Base-by-base conservation (phyloP, 345 rosid genomes). In the Citrus sp. region DNA sequence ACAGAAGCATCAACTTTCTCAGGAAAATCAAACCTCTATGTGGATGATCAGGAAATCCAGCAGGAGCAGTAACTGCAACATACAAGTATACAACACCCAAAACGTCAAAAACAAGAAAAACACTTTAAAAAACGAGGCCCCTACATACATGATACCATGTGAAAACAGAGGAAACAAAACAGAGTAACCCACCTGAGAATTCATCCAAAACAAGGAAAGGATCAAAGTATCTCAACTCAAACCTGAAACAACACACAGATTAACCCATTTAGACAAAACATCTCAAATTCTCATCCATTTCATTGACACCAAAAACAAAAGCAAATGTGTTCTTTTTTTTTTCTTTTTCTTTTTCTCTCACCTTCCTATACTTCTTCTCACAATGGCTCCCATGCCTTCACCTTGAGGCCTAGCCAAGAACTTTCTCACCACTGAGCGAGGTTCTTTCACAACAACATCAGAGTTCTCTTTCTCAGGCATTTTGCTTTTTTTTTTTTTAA, bases 41-140 rank as follows among this genome's bases (percentile, higher is more conserved):
- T 56, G 98, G 98, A 84, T 94, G 98, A 83, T 94, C 98, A 67
- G 95, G 98, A 82, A 94, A 94, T 67, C 98, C 98, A 67, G 95
- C 88, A 34, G 98, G 98, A 62, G 95, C 89, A 68, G 94, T 87
- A 38, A 89, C 98, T 93, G 92, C 14, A 86, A 72, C 7, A 70
- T 16, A 60, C n/a, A n/a, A n/a, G n/a, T n/a, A n/a, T n/a, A n/a
- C 74, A 78, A 73, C 67, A 79, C 38, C 34, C 67, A 63, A 13
- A 65, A n/a, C 27, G 37, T 66, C 10, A 66, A 77, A 72, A 75
- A 21, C 71, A 35, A 68, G 62, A 51, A 34, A 78, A 25, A 40
- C 24, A 18, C 37, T 27, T 9, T 6, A 3, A 18, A 3, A 35
- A 59, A 28, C n/a, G 55, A 12, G 46, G 3, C 10, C 28, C 30